phyloP scores from a whole-genome alignment of 345 rosid species.

The Eucalyptus cloeziana region DNA sequence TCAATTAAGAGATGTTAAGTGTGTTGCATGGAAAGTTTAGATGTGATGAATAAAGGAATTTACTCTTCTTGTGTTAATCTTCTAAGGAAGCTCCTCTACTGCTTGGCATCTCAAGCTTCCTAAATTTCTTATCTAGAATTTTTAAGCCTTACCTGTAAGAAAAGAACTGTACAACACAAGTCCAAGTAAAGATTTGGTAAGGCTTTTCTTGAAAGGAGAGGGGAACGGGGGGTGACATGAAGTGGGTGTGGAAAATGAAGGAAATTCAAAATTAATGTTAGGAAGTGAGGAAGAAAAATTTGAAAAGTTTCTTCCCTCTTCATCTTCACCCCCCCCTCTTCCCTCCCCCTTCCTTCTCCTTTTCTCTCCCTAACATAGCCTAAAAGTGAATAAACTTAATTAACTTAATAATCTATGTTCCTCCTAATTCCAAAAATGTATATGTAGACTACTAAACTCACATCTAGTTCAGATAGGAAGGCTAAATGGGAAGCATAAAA shows the following conservation, averaged over 20 bases:
- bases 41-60: neutral
- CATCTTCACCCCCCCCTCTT: neutral
- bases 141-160: neutral
- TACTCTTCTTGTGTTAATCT: neutral
- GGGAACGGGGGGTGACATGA: neutral
- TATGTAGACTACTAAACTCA: neutral
- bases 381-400: neutral
- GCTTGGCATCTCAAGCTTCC: neutral
- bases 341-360: neutral
- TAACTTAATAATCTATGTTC: neutral
- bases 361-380: neutral
- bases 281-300: neutral
- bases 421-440: neutral
- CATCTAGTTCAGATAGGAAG: neutral
- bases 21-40: neutral
- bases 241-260: neutral
- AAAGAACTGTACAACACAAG: neutral
- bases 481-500: neutral
- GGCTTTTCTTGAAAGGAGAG: neutral
- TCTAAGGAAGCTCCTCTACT: neutral
- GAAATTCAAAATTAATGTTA: neutral
- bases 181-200: neutral
- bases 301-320: neutral
- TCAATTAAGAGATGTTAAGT: neutral
- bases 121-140: neutral